Base-by-base conservation (phyloP, 2,329 filamentous ascomycete species). In the Ophiostoma pallidulum region DNA sequence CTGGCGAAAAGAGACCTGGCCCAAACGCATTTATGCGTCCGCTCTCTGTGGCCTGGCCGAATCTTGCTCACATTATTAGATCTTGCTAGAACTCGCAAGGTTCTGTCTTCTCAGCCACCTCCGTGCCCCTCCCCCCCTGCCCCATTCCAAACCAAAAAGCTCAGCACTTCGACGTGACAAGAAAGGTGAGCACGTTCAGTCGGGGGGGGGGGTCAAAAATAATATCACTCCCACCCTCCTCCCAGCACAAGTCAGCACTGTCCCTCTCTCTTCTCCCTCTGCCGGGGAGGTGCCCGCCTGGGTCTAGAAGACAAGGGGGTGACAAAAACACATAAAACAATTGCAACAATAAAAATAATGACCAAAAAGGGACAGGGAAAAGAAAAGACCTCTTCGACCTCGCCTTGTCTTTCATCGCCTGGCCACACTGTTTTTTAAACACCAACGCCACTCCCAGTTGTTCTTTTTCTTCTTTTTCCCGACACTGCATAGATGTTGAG, bases 101-200 rank as follows among this genome's bases (percentile, higher is more conserved):
- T 22, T 20, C 35, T 45, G 19, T 40, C 16, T 18, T 40, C 44
- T 46, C 36, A 46, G 44, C 36, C 44, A 46, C 44, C 44, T 40
- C 44, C 43, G 36, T 46, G n/a, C 44, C 19, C 44, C 44, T 28
- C 26, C 20, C 32, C n/a, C n/a, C n/a, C n/a, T n/a, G n/a, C n/a
- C n/a, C n/a, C n/a, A n/a, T n/a, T n/a, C n/a, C n/a, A n/a, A n/a
- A n/a, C 28, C 31, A 28, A n/a, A 8, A 31, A 9, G 8, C 16
- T 33, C 29, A 42, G 19, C 24, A 28, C 24, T 28, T 28, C 6
- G 10, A 6, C 10, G 5, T 28, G 24, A 10, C 24, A 28, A 28
- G 24, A 28, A 28, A 28, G 24, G 24, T 28, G 24, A 28, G 10
- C 10, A 10, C 10, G 5, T 28, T 28, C 6, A 10, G 24, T 10